A percentile compares a stretch with the other conserved stretches of the same genome.
Conservation (phyloP, 192 early-diverging fungal species). For the Gigaspora rosea region DNA sequence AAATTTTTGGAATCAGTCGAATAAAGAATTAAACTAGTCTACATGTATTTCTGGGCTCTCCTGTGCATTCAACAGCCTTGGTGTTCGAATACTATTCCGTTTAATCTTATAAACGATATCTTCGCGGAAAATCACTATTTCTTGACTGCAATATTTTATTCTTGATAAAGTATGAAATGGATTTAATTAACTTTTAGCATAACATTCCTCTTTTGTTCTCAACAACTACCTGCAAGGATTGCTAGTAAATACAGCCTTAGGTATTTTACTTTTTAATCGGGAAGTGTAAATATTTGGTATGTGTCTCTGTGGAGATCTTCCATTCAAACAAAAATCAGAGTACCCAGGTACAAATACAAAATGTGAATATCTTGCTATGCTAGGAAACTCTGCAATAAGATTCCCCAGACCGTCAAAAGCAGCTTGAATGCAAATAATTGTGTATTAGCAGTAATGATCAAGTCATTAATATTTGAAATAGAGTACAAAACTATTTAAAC, state of each 20-base stretch:
- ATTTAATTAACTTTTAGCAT: slow-evolving; percentile 5
- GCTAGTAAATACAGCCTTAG: slow-evolving; percentile 66
- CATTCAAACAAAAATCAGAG: slow-evolving; percentile 78
- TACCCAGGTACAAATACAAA: slow-evolving; percentile 92
- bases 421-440: not conserved
- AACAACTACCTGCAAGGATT: slow-evolving; percentile 77
- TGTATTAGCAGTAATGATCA: not conserved
- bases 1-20: no score
- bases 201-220: not conserved
- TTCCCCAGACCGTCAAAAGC: slow-evolving; percentile 58
- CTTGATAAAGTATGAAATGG: slow-evolving; percentile 29
- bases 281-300: slow-evolving; percentile 75
- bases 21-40: no score
- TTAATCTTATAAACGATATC: slow-evolving; percentile 75
- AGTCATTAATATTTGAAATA: no score
- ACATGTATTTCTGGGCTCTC: no score
- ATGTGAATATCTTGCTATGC: slow-evolving; percentile 55
- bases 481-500: slow-evolving; percentile 31
- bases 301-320: slow-evolving; percentile 70
- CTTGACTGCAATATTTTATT: slow-evolving; percentile 88
- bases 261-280: slow-evolving; percentile 57
- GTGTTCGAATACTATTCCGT: slow-evolving; percentile 73
- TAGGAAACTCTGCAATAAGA: slow-evolving; percentile 66
- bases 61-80: slow-evolving; percentile 33
- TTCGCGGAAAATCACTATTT: slow-evolving; percentile 89